Evolutionary conservation across 306 rosid genomes (phyloP).

Genomic region (Parietaria judaica): DNA sequence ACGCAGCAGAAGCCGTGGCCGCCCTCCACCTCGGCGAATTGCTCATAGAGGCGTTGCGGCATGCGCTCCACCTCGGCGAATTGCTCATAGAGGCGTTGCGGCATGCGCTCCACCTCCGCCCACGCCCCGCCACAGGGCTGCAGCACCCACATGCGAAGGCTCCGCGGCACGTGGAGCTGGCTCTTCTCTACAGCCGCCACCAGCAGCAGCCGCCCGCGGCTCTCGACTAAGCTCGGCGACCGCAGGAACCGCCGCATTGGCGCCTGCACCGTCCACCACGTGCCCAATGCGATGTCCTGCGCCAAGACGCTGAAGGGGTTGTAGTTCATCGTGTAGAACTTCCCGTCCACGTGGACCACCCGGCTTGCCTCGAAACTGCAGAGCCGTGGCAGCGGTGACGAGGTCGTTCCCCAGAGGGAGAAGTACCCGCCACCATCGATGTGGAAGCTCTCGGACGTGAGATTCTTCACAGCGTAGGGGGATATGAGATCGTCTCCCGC

Average conservation of each 20-base stretch:
- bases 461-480: slow-evolving; percentile 79
- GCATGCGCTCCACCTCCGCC: slow-evolving; percentile 96
- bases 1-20: slow-evolving; percentile 73
- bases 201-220: slow-evolving; percentile 49
- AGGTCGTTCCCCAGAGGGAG: slow-evolving; percentile 72
- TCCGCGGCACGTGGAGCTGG: slow-evolving; percentile 73
- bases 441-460: slow-evolving; percentile 78
- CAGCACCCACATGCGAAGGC: slow-evolving; percentile 76
- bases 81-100: slow-evolving; percentile 63
- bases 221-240: slow-evolving; percentile 63
- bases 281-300: slow-evolving; percentile 42
- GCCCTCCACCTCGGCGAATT: slow-evolving; percentile 53
- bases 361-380: slow-evolving; percentile 76
- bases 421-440: slow-evolving; percentile 74
- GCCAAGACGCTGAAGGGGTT: slow-evolving; percentile 73
- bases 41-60: slow-evolving; percentile 72
- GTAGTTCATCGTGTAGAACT: slow-evolving; percentile 79
- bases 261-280: slow-evolving; percentile 84
- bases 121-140: slow-evolving; percentile 73
- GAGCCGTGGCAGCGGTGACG: slow-evolving; percentile 60
- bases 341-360: slow-evolving; percentile 62
- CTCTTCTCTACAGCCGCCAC: slow-evolving; percentile 91
- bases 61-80: slow-evolving; percentile 63
- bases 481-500: slow-evolving; percentile 96
- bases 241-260: slow-evolving; percentile 80